Conservation (phyloP, 306 rosid species). For the Rosa lucieae region DNA sequence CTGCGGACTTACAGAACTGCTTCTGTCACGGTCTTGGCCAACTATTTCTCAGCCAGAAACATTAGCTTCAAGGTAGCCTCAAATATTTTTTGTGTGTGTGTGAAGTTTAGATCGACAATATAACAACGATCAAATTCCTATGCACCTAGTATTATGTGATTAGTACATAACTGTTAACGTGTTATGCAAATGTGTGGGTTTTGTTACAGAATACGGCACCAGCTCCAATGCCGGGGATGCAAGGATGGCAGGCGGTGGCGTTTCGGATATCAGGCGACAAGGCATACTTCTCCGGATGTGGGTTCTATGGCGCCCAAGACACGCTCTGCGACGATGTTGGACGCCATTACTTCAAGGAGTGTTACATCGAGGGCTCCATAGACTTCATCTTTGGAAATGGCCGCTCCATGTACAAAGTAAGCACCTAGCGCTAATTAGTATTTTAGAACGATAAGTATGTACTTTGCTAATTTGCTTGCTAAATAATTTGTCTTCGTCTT, state of each 20-base stretch:
- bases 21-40: conserved; percentile 77
- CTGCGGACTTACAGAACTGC: conserved; percentile 87
- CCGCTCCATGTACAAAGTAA: conserved; percentile 88
- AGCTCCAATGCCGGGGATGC: conserved; percentile 92
- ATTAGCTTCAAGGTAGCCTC: conserved; percentile 72
- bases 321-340: conserved; percentile 93
- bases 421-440: neutral
- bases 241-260: conserved; percentile 93
- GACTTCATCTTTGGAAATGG: conserved; percentile 95
- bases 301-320: conserved; percentile 88
- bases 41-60: conserved; percentile 76
- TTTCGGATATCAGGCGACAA: conserved; percentile 83
- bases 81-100: neutral
- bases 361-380: conserved; percentile 83
- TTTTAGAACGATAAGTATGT: neutral
- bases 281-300: conserved; percentile 83
- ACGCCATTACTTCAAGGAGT: conserved; percentile 90
- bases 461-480: neutral
- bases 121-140: neutral
- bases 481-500: neutral
- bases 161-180: neutral
- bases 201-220: conserved; percentile 79
- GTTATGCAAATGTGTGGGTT: neutral
- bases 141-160: neutral
- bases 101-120: neutral